Evolutionary conservation across 2,329 filamentous ascomycete genomes (phyloP), one percentile per base, ranked within the genome.

Genomic region (Penicillium sp.): DNA sequence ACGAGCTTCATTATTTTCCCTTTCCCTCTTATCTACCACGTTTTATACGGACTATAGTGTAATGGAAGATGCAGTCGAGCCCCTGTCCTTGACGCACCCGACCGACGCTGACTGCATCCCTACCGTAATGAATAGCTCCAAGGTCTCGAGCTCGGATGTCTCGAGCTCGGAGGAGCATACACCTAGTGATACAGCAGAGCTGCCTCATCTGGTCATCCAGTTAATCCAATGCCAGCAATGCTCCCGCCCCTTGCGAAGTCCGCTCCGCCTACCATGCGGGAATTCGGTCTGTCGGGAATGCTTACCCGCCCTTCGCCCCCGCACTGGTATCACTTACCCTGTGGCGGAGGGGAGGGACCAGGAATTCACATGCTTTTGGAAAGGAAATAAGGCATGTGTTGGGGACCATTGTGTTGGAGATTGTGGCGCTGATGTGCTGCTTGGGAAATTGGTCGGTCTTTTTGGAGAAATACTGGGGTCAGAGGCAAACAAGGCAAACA

Each of bases 231-330:
- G 92, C 70, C 82, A 82, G 11, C 77, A 82, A 60, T 96, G 92
- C 72, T 89, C 87, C 4, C 78, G 78, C 42, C 87, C 88, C 1
- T 78, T 94, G 31, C 79, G 76, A 44, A 79, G 84, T 9, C 89
- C 92, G 5, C 81, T 91, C 55, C 89, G 89, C 0, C 77, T 96
- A 5, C 91, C 92, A 5, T 97, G 92, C 70, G 91, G 92, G 29
- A 85, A 88, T 67, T 87, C 87, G 11, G 74, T 96, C 11, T 97
- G 92, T 75, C 85, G 82, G 66, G 72, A 73, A 48, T 97, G 92
- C 72, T 75, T 96, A 2, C 92, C 92, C 1, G 74, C 83, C 45
- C 75, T 85, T 2, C 83, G 87, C 65, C 72, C 80, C 16, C 83
- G 91, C 43, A 78, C 78, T 46, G 85, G 90, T 59, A 89, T 96